Base-by-base conservation (phyloP, 805 yeast species). In the Zygoascus flipseniorum region DNA sequence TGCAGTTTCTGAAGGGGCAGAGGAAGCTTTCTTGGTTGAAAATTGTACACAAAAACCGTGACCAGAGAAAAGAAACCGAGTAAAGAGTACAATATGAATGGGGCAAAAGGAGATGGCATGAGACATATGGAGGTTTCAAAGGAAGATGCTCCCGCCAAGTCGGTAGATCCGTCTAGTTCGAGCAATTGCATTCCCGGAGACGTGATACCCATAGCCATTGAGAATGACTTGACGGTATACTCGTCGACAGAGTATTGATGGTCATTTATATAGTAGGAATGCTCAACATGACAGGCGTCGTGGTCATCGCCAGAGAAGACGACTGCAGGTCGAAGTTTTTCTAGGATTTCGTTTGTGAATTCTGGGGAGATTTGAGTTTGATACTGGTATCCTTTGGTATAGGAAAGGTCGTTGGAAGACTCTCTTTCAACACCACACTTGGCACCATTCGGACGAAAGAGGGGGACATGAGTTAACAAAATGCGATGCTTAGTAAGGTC, bases 231-330 rank as follows among this genome's bases (percentile, higher is more conserved):
- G 31, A 90, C 89, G 0, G 97, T 88, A 58, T 85, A 81, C 66
- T 93, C 99, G 50, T 83, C 83, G 2, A 80, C 74, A 2, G 58
- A 61, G 10, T 53, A 52, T 6, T 37, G 51, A 9, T 58, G 62
- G 26, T 28, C 48, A 10, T 41, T 47, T 31, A 59, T 52, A 6
- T 42, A 14, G 57, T 64, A 70, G 4, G 60, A 53, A 65, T 92
- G 97, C 19, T 71, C 69, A 31, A 85, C 76, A 58, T 86, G 88
- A 67, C 99, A 93, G 61, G 88, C 89, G 67, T 93, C 99, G 70
- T 93, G 99, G 66, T 93, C 99, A 67, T 93, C 99, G 1, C 99
- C 99, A 5, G 95, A 81, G 63, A 89, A 87, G 3, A 86, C 75
- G 10, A 83, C 67, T 14, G 73, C 73, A 0, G 99, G 99, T 47